These are phyloP conservation scores for Kondoa subrosea DNA, from an alignment of 768 basidiomycete species.

Conservation along the genomic window DNA sequence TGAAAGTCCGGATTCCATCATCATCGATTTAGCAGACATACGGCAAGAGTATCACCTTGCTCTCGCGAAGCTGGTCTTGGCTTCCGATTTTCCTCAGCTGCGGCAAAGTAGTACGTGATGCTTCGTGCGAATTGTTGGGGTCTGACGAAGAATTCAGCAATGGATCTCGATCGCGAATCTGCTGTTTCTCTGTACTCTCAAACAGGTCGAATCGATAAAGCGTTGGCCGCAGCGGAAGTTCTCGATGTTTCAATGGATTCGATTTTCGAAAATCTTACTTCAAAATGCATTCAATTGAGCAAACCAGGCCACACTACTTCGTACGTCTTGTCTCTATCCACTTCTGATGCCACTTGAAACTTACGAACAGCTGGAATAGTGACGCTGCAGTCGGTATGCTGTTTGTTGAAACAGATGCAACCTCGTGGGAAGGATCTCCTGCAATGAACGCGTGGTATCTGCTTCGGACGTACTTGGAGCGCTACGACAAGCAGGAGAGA, in stretches of 20 bases:
- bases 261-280: conserved; percentile 58
- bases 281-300: conserved; percentile 59
- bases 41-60: conserved; percentile 56
- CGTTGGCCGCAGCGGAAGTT: conserved; percentile 55
- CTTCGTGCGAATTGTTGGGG: too few relatives aligned
- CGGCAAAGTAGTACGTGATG: conserved; percentile 44
- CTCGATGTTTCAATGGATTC: conserved; percentile 75
- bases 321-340: background rate
- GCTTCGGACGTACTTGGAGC: conserved; percentile 58
- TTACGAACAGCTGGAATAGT: conserved; percentile 33
- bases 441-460: conserved; percentile 75
- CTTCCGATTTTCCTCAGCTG: conserved; percentile 46
- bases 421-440: conserved; percentile 66
- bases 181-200: conserved; percentile 66
- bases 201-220: conserved; percentile 57
- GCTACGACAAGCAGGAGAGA: conserved; percentile 54
- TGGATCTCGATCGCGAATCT: conserved; percentile 35
- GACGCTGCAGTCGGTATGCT: conserved; percentile 67
- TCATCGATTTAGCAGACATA: conserved; percentile 63
- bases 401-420: conserved; percentile 50
- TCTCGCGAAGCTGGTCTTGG: conserved; percentile 57
- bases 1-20: conserved; percentile 42
- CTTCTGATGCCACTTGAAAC: conserved; percentile 4
- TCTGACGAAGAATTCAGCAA: conserved; percentile 23
- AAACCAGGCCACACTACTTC: conserved; percentile 32